Evolutionary conservation across 257 asterid genomes (phyloP).

Genomic region (Przewalskia tangutica): DNA sequence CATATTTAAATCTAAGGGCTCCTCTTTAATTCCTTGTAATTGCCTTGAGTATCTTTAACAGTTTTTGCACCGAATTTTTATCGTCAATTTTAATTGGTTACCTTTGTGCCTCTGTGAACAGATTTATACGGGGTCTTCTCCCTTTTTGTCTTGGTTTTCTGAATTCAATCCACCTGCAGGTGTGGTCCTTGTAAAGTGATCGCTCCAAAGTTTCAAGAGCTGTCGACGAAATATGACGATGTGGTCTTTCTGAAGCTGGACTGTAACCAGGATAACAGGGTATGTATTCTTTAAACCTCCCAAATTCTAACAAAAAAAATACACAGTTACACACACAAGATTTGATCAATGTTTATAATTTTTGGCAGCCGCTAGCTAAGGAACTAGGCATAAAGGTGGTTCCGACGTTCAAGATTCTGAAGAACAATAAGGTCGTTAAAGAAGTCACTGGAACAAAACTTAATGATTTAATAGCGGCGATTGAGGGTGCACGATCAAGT

Average conservation of each 20-base stretch:
- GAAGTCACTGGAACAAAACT: constrained; percentile 83
- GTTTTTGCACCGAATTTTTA: neutral
- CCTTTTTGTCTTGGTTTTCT: neutral
- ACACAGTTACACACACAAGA: neutral
- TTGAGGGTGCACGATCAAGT: constrained; percentile 42
- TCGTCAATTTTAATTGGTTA: neutral
- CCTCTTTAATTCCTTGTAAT: too few relatives aligned
- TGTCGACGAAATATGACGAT: constrained; percentile 54
- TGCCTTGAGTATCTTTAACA: too few relatives aligned
- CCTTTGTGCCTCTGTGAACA: neutral
- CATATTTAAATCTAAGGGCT: too few relatives aligned
- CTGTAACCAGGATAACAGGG: constrained; percentile 90
- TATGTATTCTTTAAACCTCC: neutral
- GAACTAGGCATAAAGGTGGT: constrained; percentile 88
- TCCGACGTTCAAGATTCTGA: constrained; percentile 85
- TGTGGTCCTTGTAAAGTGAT: constrained; percentile 92
- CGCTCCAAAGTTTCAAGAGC: constrained; percentile 61
- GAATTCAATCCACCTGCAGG: constrained; percentile 38
- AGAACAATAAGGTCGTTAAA: constrained; percentile 51
- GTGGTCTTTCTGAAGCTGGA: constrained; percentile 87
- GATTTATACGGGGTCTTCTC: neutral
- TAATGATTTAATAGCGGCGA: constrained; percentile 58
- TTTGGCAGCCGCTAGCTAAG: constrained; percentile 63
- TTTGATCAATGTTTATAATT: neutral
- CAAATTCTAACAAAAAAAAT: neutral